Evolutionary conservation across 2,329 filamentous ascomycete genomes (phyloP).

Genomic region (Pseudocercospora vitis): DNA sequence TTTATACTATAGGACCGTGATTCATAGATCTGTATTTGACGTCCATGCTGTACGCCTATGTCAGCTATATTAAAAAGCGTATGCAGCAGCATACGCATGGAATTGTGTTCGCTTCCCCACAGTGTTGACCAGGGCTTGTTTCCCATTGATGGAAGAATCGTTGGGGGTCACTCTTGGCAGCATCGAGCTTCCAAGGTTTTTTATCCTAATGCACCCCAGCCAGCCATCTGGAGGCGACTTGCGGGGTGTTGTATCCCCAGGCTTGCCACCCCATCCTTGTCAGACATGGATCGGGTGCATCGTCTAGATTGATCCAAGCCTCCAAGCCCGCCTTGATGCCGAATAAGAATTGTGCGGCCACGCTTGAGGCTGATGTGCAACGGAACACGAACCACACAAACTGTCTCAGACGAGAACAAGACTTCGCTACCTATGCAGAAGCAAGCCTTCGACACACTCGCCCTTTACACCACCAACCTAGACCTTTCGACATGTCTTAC

Average conservation of each 20-base stretch:
- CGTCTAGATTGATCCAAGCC: constrained; percentile 8
- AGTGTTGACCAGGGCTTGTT: not conserved
- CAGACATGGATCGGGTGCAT: not conserved
- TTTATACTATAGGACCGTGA: no score
- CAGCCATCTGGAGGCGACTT: not conserved
- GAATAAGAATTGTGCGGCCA: not conserved
- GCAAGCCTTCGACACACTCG: not conserved
- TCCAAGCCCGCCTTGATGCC: not conserved
- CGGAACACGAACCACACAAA: not conserved
- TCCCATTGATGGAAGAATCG: constrained; percentile 2
- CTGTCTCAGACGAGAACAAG: not conserved
- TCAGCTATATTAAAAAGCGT: no score
- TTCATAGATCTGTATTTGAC: no score
- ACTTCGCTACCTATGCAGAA: not conserved
- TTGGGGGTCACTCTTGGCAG: constrained; percentile 1
- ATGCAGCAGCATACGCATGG: no score
- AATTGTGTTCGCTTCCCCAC: not conserved
- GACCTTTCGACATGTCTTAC: not conserved
- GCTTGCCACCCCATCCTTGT: not conserved
- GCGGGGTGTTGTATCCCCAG: not conserved
- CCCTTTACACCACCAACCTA: constrained; percentile 1
- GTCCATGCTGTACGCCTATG: no score
- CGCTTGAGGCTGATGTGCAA: not conserved
- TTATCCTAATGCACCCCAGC: not conserved
- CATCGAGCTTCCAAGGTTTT: not conserved